phyloP scores from a whole-genome alignment of 768 basidiomycete species.

The Russula griseocarnosa region DNA sequence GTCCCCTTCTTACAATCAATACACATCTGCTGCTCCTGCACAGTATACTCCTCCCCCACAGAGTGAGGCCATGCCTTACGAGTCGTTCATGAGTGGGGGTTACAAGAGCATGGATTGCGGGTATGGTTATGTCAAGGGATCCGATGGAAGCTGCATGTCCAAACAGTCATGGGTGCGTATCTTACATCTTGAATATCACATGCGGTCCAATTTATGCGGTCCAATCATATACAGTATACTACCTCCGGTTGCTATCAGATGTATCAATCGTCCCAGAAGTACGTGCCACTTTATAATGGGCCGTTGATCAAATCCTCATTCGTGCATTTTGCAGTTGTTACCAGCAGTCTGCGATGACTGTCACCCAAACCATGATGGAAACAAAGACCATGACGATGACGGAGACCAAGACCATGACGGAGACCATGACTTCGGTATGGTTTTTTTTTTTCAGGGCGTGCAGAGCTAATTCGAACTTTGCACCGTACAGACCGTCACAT shows the following conservation, averaged over 20 bases:
- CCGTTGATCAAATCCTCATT: not conserved
- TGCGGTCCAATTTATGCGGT: not conserved
- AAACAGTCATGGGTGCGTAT: constrained; percentile 57
- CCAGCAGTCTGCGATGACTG: constrained; percentile 39
- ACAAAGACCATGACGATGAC: constrained; percentile 41
- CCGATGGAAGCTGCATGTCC: constrained; percentile 50
- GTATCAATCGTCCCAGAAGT: not conserved
- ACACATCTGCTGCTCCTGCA: constrained; percentile 30
- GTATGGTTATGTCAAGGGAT: constrained; percentile 59
- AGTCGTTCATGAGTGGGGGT: constrained; percentile 56
- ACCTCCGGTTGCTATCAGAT: constrained; percentile 22
- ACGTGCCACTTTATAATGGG: not conserved
- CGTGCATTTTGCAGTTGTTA: constrained; percentile 17
- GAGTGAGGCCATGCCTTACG: constrained; percentile 38
- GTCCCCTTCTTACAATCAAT: constrained; percentile 29
- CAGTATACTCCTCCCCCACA: constrained; percentile 36
- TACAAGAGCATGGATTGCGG: constrained; percentile 66
- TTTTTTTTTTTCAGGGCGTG: not conserved
- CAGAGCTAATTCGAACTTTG: not conserved
- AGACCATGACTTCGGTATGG: constrained; percentile 31
- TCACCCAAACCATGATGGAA: constrained; percentile 40
- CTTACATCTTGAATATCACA: not conserved
- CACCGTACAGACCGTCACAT: constrained; percentile 17
- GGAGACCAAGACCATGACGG: constrained; percentile 30
- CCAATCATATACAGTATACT: constrained; percentile 7